Conservation (phyloP, 2,329 filamentous ascomycete species). For the Westerdykella aurantiaca region DNA sequence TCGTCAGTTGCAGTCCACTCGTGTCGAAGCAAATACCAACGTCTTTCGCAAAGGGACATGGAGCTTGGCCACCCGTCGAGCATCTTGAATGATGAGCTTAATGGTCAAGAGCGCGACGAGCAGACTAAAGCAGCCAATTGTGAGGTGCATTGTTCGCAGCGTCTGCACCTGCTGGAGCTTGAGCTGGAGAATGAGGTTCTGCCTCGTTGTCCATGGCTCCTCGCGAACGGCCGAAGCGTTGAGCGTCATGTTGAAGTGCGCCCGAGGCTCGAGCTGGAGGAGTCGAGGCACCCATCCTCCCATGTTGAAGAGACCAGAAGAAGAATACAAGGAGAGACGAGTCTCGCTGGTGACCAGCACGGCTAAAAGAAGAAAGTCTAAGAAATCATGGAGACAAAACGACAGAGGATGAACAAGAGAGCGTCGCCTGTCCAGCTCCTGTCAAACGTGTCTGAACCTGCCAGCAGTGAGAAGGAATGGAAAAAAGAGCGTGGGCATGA, state of each 20-base stretch:
- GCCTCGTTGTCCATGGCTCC: slow-evolving; percentile 21
- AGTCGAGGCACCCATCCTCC: slow-evolving; percentile 31
- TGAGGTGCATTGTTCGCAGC: slow-evolving; percentile 37
- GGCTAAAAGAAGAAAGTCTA: slow-evolving; percentile 29
- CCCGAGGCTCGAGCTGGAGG: slow-evolving; percentile 30
- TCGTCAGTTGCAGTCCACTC: background rate
- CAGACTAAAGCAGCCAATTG: slow-evolving; percentile 36
- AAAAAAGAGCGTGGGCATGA: slow-evolving; percentile 36
- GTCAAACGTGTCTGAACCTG: slow-evolving; percentile 34
- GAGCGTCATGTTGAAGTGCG: slow-evolving; percentile 36
- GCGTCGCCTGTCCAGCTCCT: slow-evolving; percentile 33
- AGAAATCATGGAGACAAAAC: slow-evolving; percentile 35
- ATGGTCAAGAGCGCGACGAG: slow-evolving; percentile 32
- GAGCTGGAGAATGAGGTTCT: slow-evolving; percentile 33
- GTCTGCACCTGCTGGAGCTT: slow-evolving; percentile 35
- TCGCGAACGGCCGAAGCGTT: slow-evolving; percentile 27
- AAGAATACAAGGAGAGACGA: slow-evolving; percentile 26
- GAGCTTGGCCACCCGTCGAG: slow-evolving; percentile 30
- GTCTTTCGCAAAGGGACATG: slow-evolving; percentile 26
- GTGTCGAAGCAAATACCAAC: slow-evolving; percentile 15
- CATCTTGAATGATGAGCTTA: slow-evolving; percentile 35
- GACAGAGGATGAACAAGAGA: slow-evolving; percentile 31
- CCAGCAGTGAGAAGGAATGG: slow-evolving; percentile 34
- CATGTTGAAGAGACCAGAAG: slow-evolving; percentile 30
- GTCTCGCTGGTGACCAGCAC: slow-evolving; percentile 38